These are phyloP conservation scores for Saccharomycopsis hybrid DNA, from an alignment of 1,139 yeast genomes.

Conservation along the genomic window DNA sequence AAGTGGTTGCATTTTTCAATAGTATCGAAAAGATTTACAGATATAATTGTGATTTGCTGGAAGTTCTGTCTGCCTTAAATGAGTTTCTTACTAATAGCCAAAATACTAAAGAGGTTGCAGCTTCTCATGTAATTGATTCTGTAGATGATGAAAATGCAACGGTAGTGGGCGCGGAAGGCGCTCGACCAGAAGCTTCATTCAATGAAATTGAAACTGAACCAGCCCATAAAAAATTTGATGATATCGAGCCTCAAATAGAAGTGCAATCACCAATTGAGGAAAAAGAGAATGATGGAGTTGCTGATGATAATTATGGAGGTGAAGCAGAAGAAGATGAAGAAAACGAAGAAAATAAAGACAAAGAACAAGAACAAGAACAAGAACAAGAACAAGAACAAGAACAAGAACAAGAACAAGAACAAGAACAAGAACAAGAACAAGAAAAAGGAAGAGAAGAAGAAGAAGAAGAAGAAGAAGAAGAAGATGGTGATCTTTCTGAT, in stretches of 20 bases:
- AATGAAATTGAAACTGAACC: conserved; percentile 20
- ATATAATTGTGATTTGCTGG: background rate
- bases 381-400: conserved; percentile 19
- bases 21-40: conserved; percentile 22
- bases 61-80: background rate
- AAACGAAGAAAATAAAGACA: conserved; percentile 22
- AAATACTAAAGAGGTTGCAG: too few relatives aligned
- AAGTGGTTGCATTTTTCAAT: conserved; percentile 40
- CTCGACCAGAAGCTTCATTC: background rate
- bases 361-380: conserved; percentile 20
- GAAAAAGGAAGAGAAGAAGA: conserved; percentile 23
- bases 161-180: too few relatives aligned
- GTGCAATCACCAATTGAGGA: conserved; percentile 22
- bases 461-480: conserved; percentile 6
- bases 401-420: conserved; percentile 22
- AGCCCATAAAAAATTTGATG: conserved; percentile 15
- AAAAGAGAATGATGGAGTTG: conserved; percentile 14
- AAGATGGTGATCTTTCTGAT: conserved; percentile 17
- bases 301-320: conserved; percentile 23
- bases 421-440: background rate
- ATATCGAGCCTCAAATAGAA: conserved; percentile 21
- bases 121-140: too few relatives aligned
- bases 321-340: conserved; percentile 14
- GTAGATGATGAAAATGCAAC: too few relatives aligned
- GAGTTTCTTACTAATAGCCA: too few relatives aligned